Evolutionary conservation across 257 asterid genomes (phyloP).

Genomic region (Fraxinus excelsior): DNA sequence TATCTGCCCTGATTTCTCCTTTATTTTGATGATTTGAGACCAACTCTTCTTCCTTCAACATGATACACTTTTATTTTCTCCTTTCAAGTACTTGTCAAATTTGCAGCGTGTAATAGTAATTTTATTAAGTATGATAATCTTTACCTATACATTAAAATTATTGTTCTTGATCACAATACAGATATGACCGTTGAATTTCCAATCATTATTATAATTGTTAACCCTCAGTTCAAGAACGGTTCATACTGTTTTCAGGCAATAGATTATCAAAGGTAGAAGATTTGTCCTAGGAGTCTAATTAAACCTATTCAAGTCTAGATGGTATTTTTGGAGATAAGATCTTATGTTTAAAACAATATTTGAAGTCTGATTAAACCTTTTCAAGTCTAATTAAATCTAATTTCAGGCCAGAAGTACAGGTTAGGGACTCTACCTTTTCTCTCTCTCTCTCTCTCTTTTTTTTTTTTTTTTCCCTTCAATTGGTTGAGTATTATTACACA

Average conservation of each 20-base stretch:
- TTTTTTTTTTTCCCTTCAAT: too few species aligned
- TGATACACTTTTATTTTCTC: constrained; percentile 8
- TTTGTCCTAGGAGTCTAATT: neutral
- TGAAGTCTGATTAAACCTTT: too few species aligned
- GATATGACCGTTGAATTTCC: neutral
- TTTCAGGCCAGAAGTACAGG: too few species aligned
- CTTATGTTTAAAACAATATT: neutral
- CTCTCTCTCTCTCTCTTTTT: too few species aligned
- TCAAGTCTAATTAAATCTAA: too few species aligned
- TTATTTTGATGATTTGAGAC: neutral
- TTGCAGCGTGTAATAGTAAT: constrained; percentile 34
- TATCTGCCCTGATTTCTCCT: neutral
- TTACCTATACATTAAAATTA: neutral
- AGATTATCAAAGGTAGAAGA: neutral
- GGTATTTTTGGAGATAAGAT: neutral
- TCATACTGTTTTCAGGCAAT: neutral
- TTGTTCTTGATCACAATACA: neutral
- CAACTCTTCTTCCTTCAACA: constrained; percentile 23
- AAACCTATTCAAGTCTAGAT: too few species aligned
- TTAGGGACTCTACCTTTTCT: too few species aligned
- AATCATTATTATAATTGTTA: neutral
- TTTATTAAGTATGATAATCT: neutral
- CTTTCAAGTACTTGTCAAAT: constrained; percentile 17
- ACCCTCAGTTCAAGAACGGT: too few species aligned
- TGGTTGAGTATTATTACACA: neutral